phyloP scores from a whole-genome alignment of 257 asterid species.

The Solanum ahanhuiri region DNA sequence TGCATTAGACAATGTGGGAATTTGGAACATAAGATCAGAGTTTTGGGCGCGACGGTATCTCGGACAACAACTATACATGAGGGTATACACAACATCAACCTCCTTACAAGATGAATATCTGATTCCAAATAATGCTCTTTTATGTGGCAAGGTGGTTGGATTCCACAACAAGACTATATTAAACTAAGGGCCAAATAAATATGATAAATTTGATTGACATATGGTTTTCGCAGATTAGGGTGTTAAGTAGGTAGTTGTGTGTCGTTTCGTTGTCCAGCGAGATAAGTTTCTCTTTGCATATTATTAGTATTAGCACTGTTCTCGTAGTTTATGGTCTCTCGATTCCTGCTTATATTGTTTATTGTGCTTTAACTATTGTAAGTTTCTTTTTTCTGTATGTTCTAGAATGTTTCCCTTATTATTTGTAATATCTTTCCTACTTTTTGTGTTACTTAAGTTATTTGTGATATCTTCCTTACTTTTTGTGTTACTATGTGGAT shows the following conservation, averaged over 20 bases:
- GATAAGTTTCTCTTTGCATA: background rate
- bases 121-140: constrained; percentile 52
- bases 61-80: constrained; percentile 52
- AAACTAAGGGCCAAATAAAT: background rate
- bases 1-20: constrained; percentile 64
- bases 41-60: constrained; percentile 66
- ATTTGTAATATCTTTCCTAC: background rate
- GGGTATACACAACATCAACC: constrained; percentile 49
- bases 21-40: constrained; percentile 76
- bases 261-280: background rate
- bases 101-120: constrained; percentile 59
- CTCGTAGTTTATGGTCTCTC: background rate
- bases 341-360: background rate
- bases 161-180: constrained; percentile 37
- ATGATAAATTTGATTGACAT: background rate
- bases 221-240: background rate
- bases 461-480: background rate
- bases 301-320: background rate
- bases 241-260: background rate
- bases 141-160: constrained; percentile 55
- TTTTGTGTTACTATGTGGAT: background rate
- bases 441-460: background rate
- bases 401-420: background rate
- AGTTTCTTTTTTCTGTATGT: background rate
- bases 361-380: background rate